Conservation (phyloP, 768 basidiomycete genomes). For the Mycena metata region DNA sequence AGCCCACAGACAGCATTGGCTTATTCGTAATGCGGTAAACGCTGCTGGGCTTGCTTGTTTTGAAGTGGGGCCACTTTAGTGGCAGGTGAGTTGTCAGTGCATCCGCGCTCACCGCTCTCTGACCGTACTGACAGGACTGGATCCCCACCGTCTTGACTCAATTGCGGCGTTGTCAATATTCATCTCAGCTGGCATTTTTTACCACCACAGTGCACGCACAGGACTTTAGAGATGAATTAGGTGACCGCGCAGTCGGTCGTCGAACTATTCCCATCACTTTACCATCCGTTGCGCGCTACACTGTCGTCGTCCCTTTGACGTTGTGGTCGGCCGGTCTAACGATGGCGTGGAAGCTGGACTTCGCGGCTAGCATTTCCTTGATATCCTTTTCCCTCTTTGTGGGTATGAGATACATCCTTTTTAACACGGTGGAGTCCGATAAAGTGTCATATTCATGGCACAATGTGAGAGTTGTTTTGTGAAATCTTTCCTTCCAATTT, state of each 20-base stretch:
- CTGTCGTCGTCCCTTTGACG: constrained; percentile 50
- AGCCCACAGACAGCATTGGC: constrained; percentile 51
- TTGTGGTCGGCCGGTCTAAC: constrained; percentile 54
- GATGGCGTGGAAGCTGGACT: constrained; percentile 47
- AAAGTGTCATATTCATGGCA: too few relatives aligned
- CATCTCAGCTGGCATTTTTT: constrained; percentile 54
- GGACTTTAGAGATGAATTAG: constrained; percentile 60
- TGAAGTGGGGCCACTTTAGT: constrained; percentile 53
- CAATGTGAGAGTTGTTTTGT: too few relatives aligned
- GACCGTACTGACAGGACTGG: constrained; percentile 35
- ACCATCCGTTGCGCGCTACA: constrained; percentile 49
- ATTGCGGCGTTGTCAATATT: constrained; percentile 49
- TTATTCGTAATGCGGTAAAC: constrained; percentile 55
- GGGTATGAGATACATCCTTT: background rate
- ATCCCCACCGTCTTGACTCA: constrained; percentile 43
- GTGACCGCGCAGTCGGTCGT: constrained; percentile 56
- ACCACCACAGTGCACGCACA: constrained; percentile 62
- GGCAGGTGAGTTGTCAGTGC: constrained; percentile 45
- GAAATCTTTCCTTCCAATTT: too few relatives aligned
- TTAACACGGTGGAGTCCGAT: too few relatives aligned
- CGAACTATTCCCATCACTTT: constrained; percentile 60
- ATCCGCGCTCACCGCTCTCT: background rate
- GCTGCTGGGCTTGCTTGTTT: constrained; percentile 54
- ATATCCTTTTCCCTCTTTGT: constrained; percentile 49
- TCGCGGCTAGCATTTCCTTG: constrained; percentile 38